Evolutionary conservation across 345 rosid species (phyloP), one percentile per base, ranked within the genome.

Genomic region (Eutrema japonicum): DNA sequence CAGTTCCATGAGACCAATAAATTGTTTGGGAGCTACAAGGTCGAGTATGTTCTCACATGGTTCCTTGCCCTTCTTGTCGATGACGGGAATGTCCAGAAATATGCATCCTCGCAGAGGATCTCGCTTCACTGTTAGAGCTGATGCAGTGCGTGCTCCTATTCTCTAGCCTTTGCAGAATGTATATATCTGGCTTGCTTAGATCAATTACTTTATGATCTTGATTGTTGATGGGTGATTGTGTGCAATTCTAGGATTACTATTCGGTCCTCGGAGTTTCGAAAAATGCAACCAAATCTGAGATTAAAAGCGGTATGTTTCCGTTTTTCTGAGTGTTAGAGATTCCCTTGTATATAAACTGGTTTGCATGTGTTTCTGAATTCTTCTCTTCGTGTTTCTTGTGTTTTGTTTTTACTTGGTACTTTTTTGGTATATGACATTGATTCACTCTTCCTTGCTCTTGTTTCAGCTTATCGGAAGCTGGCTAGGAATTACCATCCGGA

Each of bases 401-500:
- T 48, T 27, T 36, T n/a, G 8, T 51, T 38, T 66, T 52, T 1
- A 30, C 62, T 43, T 18, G 2, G 2, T 16, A 8, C 37, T 10
- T 13, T 13, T 45, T 35, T 2, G 54, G 18, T 64, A 27, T 54
- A 27, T 54, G 55, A 53, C 57, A 46, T 14, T 36, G 27, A 26
- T 55, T 54, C 0, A 3, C 26, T 45, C 63, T 36, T 58, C 12
- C 41, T 73, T 73, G 41, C 64, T 46, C 52, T 48, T 66, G 46
- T 66, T 86, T 36, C 89, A 96, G 99, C 98, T 59, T 96, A 96
- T 64, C 84, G 99, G 73, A 96, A 96, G 77, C 97, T 92, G 57
- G 99, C 98, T 6, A 86, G 99, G 84, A 92, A 70, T 79, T 90
- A 83, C 72, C 99, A 96, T 82, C 99, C 97, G 6, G 99, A 96